Conservation (phyloP, 805 yeast genomes). For the Yarrowia porcina region DNA sequence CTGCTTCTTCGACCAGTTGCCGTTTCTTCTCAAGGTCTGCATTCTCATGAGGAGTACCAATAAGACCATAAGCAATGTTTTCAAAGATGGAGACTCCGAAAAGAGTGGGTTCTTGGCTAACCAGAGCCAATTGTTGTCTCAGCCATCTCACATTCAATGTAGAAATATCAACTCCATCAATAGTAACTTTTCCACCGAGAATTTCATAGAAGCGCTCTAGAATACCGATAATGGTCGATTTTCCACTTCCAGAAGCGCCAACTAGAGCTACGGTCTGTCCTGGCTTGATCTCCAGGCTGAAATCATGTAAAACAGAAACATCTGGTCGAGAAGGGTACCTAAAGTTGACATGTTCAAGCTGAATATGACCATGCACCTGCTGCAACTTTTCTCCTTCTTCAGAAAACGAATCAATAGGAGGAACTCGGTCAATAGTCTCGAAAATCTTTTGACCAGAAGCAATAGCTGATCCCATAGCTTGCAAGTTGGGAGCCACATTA, state of each 20-base stretch:
- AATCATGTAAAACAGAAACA: slow-evolving; percentile 75
- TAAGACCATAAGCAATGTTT: slow-evolving; percentile 80
- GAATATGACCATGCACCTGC: slow-evolving; percentile 58
- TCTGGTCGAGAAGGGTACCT: slow-evolving; percentile 78
- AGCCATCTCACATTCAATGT: slow-evolving; percentile 70
- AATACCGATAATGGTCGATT: slow-evolving; percentile 80
- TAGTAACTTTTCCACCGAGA: slow-evolving; percentile 62
- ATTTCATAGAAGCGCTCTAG: slow-evolving; percentile 89
- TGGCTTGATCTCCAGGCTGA: slow-evolving; percentile 73
- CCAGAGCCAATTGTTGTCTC: slow-evolving; percentile 76
- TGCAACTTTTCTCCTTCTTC: slow-evolving; percentile 39
- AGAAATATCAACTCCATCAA: slow-evolving; percentile 81
- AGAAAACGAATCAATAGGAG: slow-evolving; percentile 40
- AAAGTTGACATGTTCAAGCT: slow-evolving; percentile 78
- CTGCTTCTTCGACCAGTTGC: slow-evolving; percentile 40
- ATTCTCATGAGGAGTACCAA: slow-evolving; percentile 64
- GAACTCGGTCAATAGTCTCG: slow-evolving; percentile 44
- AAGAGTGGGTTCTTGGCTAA: slow-evolving; percentile 93
- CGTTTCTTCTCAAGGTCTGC: slow-evolving; percentile 42
- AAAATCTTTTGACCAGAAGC: slow-evolving; percentile 44
- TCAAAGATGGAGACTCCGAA: slow-evolving; percentile 86
- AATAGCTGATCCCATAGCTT: slow-evolving; percentile 41
- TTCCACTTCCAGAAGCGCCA: slow-evolving; percentile 95
- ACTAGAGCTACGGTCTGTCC: slow-evolving; percentile 92
- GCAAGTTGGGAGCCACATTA: slow-evolving; percentile 43